These are phyloP conservation scores for Casaregolazyma suthepensis DNA, from an alignment of 1,139 yeast species.

Conservation along the genomic window DNA sequence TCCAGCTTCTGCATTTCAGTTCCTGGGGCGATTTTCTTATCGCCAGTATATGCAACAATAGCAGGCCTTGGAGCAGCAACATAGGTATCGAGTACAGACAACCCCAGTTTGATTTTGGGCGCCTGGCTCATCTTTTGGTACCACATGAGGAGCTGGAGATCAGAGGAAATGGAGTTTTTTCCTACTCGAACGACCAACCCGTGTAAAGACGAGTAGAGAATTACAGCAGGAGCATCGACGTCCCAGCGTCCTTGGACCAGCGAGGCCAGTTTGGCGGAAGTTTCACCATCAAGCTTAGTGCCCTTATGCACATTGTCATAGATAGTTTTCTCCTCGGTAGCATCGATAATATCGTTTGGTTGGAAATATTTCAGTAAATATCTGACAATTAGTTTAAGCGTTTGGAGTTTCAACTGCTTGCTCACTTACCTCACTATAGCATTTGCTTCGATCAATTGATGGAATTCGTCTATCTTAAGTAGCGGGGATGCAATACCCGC, in stretches of 20 bases:
- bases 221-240: slow-evolving; percentile 23
- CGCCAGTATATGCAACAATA: slow-evolving; percentile 54
- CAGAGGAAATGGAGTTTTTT: slow-evolving; percentile 28
- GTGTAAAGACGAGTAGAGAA: slow-evolving; percentile 28
- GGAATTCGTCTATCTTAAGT: slow-evolving; percentile 15
- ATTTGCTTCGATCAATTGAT: slow-evolving; percentile 59
- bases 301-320: slow-evolving; percentile 25
- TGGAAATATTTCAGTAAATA: slow-evolving; percentile 28
- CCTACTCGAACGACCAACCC: slow-evolving; percentile 29
- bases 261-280: slow-evolving; percentile 13
- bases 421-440: slow-evolving; percentile 71
- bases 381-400: slow-evolving; percentile 25
- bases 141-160: slow-evolving; percentile 29
- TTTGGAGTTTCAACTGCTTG: slow-evolving; percentile 31
- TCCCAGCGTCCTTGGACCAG: slow-evolving; percentile 13
- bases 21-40: slow-evolving; percentile 32
- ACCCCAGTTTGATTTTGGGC: slow-evolving; percentile 10
- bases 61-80: slow-evolving; percentile 39
- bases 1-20: slow-evolving; percentile 33
- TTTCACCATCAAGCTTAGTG: slow-evolving; percentile 22
- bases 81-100: slow-evolving; percentile 17
- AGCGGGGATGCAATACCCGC: slow-evolving; percentile 5
- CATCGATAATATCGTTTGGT: slow-evolving; percentile 18
- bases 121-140: slow-evolving; percentile 27
- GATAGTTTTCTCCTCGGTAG: slow-evolving; percentile 22